phyloP scores from a whole-genome alignment of 805 yeast genomes.

The Hyphopichia homilentoma region DNA sequence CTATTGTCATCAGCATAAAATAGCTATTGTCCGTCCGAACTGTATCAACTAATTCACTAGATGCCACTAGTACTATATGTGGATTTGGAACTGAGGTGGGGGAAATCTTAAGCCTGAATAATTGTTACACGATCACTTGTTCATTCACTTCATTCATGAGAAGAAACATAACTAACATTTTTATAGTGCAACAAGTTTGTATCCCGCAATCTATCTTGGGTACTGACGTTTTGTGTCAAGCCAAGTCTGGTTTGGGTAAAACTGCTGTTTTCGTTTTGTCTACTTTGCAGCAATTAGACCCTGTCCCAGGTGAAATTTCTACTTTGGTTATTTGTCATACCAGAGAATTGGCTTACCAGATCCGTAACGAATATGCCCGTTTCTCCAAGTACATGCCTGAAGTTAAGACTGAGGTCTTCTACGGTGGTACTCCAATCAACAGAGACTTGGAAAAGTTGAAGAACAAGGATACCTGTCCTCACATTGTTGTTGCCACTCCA shows the following conservation, averaged over 20 bases:
- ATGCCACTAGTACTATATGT: too few species aligned
- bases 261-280: constrained; percentile 97
- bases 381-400: constrained; percentile 98
- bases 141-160: too few species aligned
- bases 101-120: too few species aligned
- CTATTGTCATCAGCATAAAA: too few species aligned
- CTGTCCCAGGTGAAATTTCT: constrained; percentile 94
- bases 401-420: constrained; percentile 92
- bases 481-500: constrained; percentile 96
- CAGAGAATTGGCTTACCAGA: constrained; percentile 97
- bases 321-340: constrained; percentile 96
- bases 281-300: constrained; percentile 94
- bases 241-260: constrained; percentile 99
- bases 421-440: constrained; percentile 88
- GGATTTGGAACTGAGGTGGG: too few species aligned
- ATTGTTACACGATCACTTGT: too few species aligned
- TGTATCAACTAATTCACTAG: too few species aligned
- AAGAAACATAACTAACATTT: constrained; percentile 23
- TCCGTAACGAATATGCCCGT: constrained; percentile 94
- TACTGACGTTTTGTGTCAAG: constrained; percentile 97
- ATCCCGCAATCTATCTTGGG: constrained; percentile 98
- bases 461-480: constrained; percentile 93
- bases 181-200: constrained; percentile 90
- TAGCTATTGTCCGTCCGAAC: too few species aligned
- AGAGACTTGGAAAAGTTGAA: constrained; percentile 85